Conservation (phyloP, 2,329 filamentous ascomycete genomes). For the Dactylellina cionopaga region DNA sequence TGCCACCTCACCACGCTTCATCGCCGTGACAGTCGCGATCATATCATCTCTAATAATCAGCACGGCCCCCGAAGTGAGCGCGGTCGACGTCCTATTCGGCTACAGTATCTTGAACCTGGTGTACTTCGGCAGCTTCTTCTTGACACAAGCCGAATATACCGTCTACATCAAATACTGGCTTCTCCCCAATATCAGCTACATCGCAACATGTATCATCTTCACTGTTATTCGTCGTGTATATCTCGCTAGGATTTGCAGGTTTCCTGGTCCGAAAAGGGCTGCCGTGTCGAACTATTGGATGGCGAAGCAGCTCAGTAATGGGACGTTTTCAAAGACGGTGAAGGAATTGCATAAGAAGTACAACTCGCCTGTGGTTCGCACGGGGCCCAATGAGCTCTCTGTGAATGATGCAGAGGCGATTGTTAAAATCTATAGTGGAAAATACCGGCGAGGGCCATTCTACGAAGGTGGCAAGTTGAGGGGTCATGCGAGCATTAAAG, state of each 20-base stretch:
- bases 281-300: slow-evolving; percentile 43
- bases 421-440: slow-evolving; percentile 38
- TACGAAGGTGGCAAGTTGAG: slow-evolving; percentile 42
- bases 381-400: slow-evolving; percentile 35
- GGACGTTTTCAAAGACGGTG: slow-evolving; percentile 36
- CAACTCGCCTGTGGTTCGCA: slow-evolving; percentile 22
- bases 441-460: slow-evolving; percentile 32
- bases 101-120: slow-evolving; percentile 37
- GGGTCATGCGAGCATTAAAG: slow-evolving; percentile 11
- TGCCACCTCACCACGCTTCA: slow-evolving; percentile 24
- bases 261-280: slow-evolving; percentile 16
- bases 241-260: slow-evolving; percentile 6
- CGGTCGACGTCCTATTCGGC: slow-evolving; percentile 40
- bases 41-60: slow-evolving; percentile 17
- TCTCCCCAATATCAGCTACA: slow-evolving; percentile 29
- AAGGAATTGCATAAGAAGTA: slow-evolving; percentile 29
- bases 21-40: neutral
- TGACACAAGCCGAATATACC: slow-evolving; percentile 18
- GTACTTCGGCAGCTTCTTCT: slow-evolving; percentile 12
- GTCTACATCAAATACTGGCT: slow-evolving; percentile 21
- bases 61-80: slow-evolving; percentile 1
- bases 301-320: slow-evolving; percentile 25
- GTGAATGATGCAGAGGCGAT: slow-evolving; percentile 42
- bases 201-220: slow-evolving; percentile 8
- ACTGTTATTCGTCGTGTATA: slow-evolving; percentile 14